These are phyloP conservation scores for Ganoderma boninense DNA, from an alignment of 1,284 basidiomycete species.

Conservation along the genomic window DNA sequence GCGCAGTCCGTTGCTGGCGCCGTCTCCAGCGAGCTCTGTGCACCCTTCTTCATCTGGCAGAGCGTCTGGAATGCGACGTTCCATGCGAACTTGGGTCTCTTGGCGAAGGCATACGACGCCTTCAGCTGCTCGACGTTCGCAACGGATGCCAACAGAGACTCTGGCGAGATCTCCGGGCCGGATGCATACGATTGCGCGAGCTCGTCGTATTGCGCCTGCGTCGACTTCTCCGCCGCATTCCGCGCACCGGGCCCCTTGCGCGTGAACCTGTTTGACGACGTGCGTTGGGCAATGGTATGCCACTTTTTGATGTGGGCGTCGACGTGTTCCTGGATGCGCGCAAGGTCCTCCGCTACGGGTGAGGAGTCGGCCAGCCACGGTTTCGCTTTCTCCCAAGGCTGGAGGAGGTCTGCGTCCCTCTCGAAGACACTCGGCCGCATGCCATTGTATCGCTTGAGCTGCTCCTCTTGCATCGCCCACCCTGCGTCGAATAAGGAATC, in stretches of 20 bases:
- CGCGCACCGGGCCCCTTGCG: neutral
- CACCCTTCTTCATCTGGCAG: slow-evolving; percentile 39
- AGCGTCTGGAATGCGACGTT: slow-evolving; percentile 39
- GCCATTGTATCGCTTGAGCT: slow-evolving; percentile 32
- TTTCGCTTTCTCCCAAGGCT: neutral
- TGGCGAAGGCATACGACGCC: slow-evolving; percentile 43
- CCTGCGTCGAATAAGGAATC: slow-evolving; percentile 39
- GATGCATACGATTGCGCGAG: slow-evolving; percentile 25
- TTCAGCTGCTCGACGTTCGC: slow-evolving; percentile 28
- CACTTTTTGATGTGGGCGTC: slow-evolving; percentile 25
- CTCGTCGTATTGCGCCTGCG: slow-evolving; percentile 22
- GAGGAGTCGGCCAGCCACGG: neutral
- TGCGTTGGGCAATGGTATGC: slow-evolving; percentile 10
- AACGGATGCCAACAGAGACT: slow-evolving; percentile 19
- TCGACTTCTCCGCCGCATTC: neutral
- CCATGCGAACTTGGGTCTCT: slow-evolving; percentile 40
- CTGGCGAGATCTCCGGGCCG: slow-evolving; percentile 24
- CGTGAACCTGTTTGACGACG: neutral
- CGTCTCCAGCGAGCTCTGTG: slow-evolving; percentile 18
- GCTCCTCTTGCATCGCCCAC: slow-evolving; percentile 19
- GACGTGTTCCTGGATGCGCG: slow-evolving; percentile 29
- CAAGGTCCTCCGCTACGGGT: slow-evolving; percentile 6
- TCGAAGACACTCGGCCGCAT: neutral
- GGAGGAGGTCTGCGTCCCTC: neutral
- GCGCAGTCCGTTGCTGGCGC: no score